Evolutionary conservation across 352 stramenopile genomes (phyloP).

Genomic region (Thraustochytrium striatum): DNA sequence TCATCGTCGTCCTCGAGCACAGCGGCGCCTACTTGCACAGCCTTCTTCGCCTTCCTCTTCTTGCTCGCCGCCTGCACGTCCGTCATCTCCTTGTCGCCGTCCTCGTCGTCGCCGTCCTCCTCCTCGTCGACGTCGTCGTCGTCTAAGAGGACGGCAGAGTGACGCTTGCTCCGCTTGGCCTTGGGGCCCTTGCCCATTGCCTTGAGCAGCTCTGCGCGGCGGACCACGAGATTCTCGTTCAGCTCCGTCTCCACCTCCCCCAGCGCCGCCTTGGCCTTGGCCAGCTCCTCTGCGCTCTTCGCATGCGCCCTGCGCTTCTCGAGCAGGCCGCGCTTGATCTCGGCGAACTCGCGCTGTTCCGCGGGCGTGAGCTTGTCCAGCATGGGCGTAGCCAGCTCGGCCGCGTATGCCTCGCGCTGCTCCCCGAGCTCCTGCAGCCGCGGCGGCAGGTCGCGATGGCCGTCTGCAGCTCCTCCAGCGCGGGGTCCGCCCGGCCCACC

Average conservation of each 20-base stretch:
- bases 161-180: no score
- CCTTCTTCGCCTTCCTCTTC: not conserved
- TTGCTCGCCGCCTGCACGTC: no score
- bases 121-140: no score
- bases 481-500: not conserved
- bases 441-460: conserved; percentile 11
- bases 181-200: not conserved
- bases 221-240: conserved; percentile 65
- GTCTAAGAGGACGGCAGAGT: no score
- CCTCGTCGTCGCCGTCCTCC: not conserved
- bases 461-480: conserved; percentile 1
- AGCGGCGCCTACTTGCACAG: not conserved
- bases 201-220: conserved; percentile 17
- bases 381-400: conserved; percentile 60
- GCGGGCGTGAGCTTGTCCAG: conserved; percentile 57
- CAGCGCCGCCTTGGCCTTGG: conserved; percentile 56
- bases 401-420: conserved; percentile 66
- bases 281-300: not conserved
- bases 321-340: not conserved
- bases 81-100: no score
- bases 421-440: conserved; percentile 55
- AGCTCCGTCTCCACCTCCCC: conserved; percentile 76
- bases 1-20: not conserved
- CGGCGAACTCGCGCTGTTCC: conserved; percentile 58
- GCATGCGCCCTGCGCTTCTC: not conserved